Evolutionary conservation across 768 basidiomycete species (phyloP).

Genomic region (Glaciozyma martinii): DNA sequence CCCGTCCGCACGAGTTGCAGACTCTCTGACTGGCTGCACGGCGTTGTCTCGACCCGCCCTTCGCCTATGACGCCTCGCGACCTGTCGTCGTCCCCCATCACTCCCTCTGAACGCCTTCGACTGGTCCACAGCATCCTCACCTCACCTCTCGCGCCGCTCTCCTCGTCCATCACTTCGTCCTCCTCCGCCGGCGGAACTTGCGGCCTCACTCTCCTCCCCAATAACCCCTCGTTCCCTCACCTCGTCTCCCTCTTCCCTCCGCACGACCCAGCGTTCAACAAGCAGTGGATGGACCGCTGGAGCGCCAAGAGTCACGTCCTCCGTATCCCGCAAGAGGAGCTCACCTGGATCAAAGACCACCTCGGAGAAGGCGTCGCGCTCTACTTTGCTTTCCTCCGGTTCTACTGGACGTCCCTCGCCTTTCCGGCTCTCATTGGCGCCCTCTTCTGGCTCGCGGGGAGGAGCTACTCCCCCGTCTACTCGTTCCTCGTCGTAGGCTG

Average conservation of each 20-base stretch:
- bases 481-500: conserved; percentile 69
- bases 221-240: conserved; percentile 54
- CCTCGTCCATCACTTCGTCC: conserved; percentile 60
- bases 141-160: conserved; percentile 41
- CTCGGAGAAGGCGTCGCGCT: conserved; percentile 76
- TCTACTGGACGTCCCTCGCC: conserved; percentile 69
- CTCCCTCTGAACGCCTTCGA: conserved; percentile 70
- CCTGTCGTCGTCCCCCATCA: conserved; percentile 44
- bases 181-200: conserved; percentile 35
- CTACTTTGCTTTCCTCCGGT: conserved; percentile 40
- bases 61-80: conserved; percentile 46
- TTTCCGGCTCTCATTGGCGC: conserved; percentile 66
- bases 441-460: conserved; percentile 58
- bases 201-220: conserved; percentile 15
- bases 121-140: conserved; percentile 65
- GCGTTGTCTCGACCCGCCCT: conserved; percentile 47
- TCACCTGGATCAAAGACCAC: conserved; percentile 66
- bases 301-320: conserved; percentile 39
- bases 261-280: conserved; percentile 74
- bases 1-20: conserved; percentile 32
- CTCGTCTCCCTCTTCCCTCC: conserved; percentile 72
- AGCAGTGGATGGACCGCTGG: conserved; percentile 69
- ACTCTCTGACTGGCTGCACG: conserved; percentile 66
- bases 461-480: conserved; percentile 67
- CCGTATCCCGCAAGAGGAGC: conserved; percentile 44